A percentile compares a stretch with the other conserved stretches of the same genome.
Evolutionary conservation across 305 asterid species (phyloP).

Genomic region (Solanum hybrid): DNA sequence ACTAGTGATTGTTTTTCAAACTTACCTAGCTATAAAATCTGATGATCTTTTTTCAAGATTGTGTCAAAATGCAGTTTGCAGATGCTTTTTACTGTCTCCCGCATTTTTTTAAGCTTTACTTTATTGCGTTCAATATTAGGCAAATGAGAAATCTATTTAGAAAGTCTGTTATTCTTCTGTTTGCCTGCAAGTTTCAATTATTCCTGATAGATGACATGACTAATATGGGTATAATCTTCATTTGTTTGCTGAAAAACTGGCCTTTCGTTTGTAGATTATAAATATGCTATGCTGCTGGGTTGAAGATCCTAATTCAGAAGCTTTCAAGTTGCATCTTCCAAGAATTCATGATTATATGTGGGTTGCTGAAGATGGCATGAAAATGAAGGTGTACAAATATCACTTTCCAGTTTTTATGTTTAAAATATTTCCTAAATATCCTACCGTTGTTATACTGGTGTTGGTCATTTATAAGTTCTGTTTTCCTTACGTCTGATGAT

Average conservation of each 20-base stretch:
- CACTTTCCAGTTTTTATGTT: not conserved
- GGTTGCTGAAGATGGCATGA: conserved; percentile 99
- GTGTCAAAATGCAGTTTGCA: not conserved
- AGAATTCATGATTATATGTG: conserved; percentile 82
- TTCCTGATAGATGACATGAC: conserved; percentile 1
- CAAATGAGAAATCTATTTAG: not conserved
- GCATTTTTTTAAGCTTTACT: not conserved
- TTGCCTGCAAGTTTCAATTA: not conserved
- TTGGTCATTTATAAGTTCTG: not conserved
- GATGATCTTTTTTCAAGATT: not conserved
- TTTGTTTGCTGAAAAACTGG: not conserved
- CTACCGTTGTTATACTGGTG: not conserved
- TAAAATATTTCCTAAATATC: not conserved
- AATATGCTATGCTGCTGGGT: conserved; percentile 99
- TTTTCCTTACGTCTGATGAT: not conserved
- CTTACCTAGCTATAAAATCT: not conserved
- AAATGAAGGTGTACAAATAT: conserved; percentile 73
- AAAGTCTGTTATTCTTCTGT: not conserved
- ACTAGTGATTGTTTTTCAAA: not conserved
- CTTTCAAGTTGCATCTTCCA: conserved; percentile 88
- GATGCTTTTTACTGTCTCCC: not conserved
- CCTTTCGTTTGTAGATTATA: conserved; percentile 37
- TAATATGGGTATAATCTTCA: not conserved
- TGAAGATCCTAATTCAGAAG: conserved; percentile 89
- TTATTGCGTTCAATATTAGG: not conserved